phyloP scores from a whole-genome alignment of 2,329 filamentous ascomycete species.

The Phialophora verrucosa region DNA sequence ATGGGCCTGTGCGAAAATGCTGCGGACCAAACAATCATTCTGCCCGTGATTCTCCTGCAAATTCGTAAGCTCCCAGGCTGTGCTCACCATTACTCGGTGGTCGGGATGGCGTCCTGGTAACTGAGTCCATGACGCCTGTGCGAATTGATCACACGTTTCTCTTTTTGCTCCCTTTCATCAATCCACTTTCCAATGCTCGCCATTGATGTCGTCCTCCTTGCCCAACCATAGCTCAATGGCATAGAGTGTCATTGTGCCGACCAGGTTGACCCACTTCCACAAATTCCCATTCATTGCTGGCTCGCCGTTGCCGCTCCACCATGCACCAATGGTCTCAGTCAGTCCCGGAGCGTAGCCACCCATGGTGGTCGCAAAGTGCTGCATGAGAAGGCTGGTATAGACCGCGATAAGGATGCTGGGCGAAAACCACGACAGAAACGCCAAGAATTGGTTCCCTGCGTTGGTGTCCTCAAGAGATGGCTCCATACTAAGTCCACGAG shows the following conservation, averaged over 20 bases:
- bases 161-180: conserved; percentile 53
- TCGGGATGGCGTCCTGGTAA: not conserved
- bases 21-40: not conserved
- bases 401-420: conserved; percentile 93
- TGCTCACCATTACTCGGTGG: not conserved
- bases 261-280: conserved; percentile 93
- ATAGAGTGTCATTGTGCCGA: conserved; percentile 86
- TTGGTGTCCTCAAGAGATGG: conserved; percentile 85
- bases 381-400: conserved; percentile 92
- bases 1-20: not conserved
- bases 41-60: not conserved
- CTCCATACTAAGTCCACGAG: conserved; percentile 80
- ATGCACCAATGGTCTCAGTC: conserved; percentile 68
- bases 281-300: conserved; percentile 83
- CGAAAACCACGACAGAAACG: conserved; percentile 89
- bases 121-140: not conserved
- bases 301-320: conserved; percentile 76
- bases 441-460: conserved; percentile 77
- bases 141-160: not conserved
- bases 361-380: conserved; percentile 83
- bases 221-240: conserved; percentile 88
- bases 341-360: conserved; percentile 52
- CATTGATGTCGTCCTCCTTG: conserved; percentile 75
- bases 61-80: not conserved
- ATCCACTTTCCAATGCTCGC: conserved; percentile 91